phyloP scores from a whole-genome alignment of 2,329 filamentous ascomycete species.

The Talaromyces rugulosus region DNA sequence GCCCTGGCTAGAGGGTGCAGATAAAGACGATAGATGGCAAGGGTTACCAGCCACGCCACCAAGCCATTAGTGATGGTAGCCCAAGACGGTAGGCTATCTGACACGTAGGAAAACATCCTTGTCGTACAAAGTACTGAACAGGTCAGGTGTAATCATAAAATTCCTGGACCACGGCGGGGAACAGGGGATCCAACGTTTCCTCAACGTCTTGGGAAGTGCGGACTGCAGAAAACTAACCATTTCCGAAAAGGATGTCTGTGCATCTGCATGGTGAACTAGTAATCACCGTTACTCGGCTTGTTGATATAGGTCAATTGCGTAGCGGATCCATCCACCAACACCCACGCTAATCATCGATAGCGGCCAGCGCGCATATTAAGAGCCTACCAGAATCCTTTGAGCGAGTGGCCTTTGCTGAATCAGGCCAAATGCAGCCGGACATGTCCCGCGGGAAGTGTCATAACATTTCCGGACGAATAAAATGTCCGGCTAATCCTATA shows the following conservation, averaged over 20 bases:
- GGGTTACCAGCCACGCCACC: slow-evolving; percentile 4
- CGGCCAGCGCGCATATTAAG: background rate
- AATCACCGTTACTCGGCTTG: background rate
- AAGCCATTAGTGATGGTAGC: background rate
- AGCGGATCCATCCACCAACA: background rate
- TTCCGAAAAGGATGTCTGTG: background rate
- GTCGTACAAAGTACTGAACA: background rate
- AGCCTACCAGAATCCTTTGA: background rate
- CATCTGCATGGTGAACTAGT: background rate
- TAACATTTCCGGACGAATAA: background rate
- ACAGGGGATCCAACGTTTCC: background rate
- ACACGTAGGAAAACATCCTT: background rate
- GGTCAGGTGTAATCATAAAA: background rate
- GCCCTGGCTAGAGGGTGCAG: slow-evolving; percentile 19
- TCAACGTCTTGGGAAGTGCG: background rate
- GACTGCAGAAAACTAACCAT: background rate
- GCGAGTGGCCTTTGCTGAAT: background rate
- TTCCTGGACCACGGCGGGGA: background rate
- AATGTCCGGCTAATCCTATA: background rate
- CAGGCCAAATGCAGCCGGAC: background rate
- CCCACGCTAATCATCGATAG: background rate
- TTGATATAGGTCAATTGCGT: background rate
- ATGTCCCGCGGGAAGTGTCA: background rate
- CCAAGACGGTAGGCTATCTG: background rate
- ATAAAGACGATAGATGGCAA: slow-evolving; percentile 17